Evolutionary conservation across 371 early-diverging fungal genomes (phyloP), one percentile per base, ranked within the genome.

Genomic region (Lichtheimia ramosa): DNA sequence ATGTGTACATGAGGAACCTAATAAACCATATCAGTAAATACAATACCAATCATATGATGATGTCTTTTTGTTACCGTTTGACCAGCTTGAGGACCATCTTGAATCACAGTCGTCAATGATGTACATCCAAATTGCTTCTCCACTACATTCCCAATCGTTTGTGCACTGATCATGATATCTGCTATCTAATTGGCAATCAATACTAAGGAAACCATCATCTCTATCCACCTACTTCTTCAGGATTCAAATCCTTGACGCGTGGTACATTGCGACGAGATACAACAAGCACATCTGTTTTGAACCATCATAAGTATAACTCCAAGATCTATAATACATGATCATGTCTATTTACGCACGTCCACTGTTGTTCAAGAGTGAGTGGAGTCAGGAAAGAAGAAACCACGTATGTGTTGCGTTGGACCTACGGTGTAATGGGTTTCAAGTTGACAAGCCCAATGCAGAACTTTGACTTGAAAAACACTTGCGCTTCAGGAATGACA

Each of bases 1-100:
- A 97, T 79, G 68, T 99, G 99, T 27, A 93, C 92, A 77, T 99
- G 99, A 5, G 91, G 84, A 0, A 88, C 79, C 79, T 74, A 43
- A 4, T 21, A 52, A 25, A 48, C 7, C 51, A 34, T 28, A 7
- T 27, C 10, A 10, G 2, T 34, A 2, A 34, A 34, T 10, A 2
- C 34, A 34, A 34, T n/a, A 46, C 10, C 25, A 63, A 20, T 48
- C 34, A 34, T 34, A 34, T 8, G 25, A 25, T 8, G 10, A 20
- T 49, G 39, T 25, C 20, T 21, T 24, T 55, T 64, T 5, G 5
- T 14, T 74, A 75, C 97, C 12, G 96, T 88, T 70, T 98, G 99
- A 3, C 99, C 97, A 5, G 99, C 96, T 49, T 75, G 70, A 3
- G 83, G 79, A 0, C 95, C 95, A 74, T 95, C 95, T 55, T 81